phyloP scores from a whole-genome alignment of 257 asterid genomes.

The Echites panduratus region DNA sequence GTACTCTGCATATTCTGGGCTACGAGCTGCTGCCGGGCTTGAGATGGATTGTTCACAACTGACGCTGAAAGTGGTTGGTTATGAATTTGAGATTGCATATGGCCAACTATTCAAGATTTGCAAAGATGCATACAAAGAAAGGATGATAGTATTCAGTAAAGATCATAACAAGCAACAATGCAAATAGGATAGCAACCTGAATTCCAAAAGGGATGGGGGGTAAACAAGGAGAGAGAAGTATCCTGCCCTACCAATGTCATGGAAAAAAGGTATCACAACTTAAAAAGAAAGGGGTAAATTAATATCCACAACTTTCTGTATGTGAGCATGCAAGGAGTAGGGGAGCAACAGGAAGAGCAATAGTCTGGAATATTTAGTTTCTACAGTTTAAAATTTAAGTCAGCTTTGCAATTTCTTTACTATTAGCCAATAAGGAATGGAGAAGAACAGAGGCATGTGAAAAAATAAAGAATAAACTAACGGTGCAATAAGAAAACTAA shows the following conservation, averaged over 20 bases:
- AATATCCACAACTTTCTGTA: neutral
- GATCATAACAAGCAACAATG: neutral
- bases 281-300: neutral
- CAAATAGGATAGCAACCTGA: neutral
- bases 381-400: neutral
- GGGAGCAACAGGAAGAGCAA: neutral
- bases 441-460: neutral
- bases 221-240: neutral
- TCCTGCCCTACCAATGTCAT: neutral
- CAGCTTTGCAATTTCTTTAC: neutral
- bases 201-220: neutral
- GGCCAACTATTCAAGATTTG: slow-evolving; percentile 44
- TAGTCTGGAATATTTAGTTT: neutral
- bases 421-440: neutral
- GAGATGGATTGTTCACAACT: slow-evolving; percentile 61
- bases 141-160: neutral
- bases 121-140: neutral
- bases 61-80: slow-evolving; percentile 62
- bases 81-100: slow-evolving; percentile 71
- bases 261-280: neutral
- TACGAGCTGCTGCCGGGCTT: slow-evolving; percentile 65
- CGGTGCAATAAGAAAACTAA: neutral
- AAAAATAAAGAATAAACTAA: neutral
- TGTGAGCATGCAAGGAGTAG: neutral
- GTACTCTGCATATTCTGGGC: slow-evolving; percentile 66